Evolutionary conservation across 1,139 yeast species (phyloP).

Genomic region (Meyerozyma carpophila): DNA sequence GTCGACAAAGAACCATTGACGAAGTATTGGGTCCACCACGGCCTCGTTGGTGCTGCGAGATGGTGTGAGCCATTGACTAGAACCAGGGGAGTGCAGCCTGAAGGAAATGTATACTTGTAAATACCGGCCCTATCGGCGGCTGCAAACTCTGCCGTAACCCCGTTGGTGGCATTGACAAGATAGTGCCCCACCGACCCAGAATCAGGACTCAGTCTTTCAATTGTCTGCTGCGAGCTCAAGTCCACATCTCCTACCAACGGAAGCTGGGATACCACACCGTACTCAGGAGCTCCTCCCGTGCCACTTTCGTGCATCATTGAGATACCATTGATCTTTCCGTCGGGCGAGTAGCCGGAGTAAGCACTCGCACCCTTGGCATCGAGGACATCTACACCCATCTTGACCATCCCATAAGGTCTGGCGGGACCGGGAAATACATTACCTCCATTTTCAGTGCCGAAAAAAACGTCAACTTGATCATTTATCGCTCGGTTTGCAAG

Average conservation of each 20-base stretch:
- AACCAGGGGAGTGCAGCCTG: slow-evolving; percentile 9
- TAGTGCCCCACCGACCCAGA: slow-evolving; percentile 21
- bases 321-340: slow-evolving; percentile 25
- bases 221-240: slow-evolving; percentile 8
- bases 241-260: slow-evolving; percentile 19
- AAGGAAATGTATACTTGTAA: slow-evolving; percentile 18
- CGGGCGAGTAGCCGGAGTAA: slow-evolving; percentile 29
- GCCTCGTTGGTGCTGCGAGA: slow-evolving; percentile 19
- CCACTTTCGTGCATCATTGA: slow-evolving; percentile 39
- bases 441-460: slow-evolving; percentile 31
- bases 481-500: not conserved
- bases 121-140: slow-evolving; percentile 23
- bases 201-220: slow-evolving; percentile 15
- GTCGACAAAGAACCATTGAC: slow-evolving; percentile 20
- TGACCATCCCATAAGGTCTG: slow-evolving; percentile 36
- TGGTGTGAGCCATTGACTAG: slow-evolving; percentile 26
- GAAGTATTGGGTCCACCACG: slow-evolving; percentile 29
- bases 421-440: slow-evolving; percentile 34
- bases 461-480: slow-evolving; percentile 14
- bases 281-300: slow-evolving; percentile 35
- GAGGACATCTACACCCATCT: slow-evolving; percentile 31
- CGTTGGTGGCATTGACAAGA: slow-evolving; percentile 16
- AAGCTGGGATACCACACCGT: slow-evolving; percentile 28
- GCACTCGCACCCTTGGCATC: slow-evolving; percentile 19
- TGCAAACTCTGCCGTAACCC: slow-evolving; percentile 20